Conservation (phyloP, 164 flowering plant species). For the Magnolia sinica region DNA sequence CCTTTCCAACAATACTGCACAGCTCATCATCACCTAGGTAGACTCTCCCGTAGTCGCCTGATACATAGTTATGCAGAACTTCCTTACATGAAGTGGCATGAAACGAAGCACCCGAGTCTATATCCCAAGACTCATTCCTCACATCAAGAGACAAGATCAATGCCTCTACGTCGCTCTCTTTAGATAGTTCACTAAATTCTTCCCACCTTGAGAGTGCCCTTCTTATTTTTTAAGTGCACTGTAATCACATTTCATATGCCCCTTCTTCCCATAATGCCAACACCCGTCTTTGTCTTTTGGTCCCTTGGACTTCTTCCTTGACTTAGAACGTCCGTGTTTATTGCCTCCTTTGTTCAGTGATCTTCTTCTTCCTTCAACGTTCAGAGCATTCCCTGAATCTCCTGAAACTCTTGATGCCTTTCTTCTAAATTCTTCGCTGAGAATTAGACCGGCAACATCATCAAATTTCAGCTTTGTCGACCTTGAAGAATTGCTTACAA, state of each 20-base stretch:
- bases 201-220: neutral
- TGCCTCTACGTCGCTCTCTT: neutral
- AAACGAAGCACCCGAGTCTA: slow-evolving; percentile 14
- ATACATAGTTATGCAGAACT: slow-evolving; percentile 3
- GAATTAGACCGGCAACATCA: slow-evolving; percentile 5
- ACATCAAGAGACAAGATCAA: neutral
- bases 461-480: neutral
- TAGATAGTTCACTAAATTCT: neutral
- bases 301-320: neutral
- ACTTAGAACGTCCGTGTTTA: slow-evolving; percentile 1
- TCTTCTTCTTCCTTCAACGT: neutral
- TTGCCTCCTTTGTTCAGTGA: neutral
- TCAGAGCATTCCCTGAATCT: neutral
- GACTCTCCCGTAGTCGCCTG: neutral
- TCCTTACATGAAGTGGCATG: slow-evolving; percentile 7
- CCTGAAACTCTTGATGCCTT: neutral
- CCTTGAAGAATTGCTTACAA: slow-evolving; percentile 2
- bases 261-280: slow-evolving; percentile 13
- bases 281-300: neutral
- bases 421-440: neutral
- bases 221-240: neutral
- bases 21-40: slow-evolving; percentile 6
- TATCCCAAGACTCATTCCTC: neutral
- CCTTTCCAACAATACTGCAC: slow-evolving; percentile 4
- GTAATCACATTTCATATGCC: neutral